Conservation (phyloP, 768 basidiomycete genomes). For the Tremella mesenterica region DNA sequence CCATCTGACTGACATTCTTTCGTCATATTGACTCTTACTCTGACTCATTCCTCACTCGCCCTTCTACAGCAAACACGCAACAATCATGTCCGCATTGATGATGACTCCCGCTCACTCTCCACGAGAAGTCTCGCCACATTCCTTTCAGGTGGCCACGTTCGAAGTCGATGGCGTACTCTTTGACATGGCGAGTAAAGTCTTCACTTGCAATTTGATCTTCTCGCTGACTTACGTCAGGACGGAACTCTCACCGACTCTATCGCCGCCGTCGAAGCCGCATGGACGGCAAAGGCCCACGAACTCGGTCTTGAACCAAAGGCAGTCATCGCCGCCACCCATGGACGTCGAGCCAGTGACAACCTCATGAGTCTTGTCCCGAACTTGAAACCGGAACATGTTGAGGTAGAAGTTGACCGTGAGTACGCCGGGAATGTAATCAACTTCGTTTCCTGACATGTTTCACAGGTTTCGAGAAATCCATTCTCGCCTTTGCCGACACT, state of each 20-base stretch:
- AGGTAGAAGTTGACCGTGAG: slow-evolving; percentile 29
- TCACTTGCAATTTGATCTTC: not conserved
- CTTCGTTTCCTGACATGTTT: not conserved
- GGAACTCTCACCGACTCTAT: slow-evolving; percentile 64
- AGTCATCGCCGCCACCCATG: slow-evolving; percentile 68
- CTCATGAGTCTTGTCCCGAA: slow-evolving; percentile 48
- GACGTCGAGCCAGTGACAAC: slow-evolving; percentile 69
- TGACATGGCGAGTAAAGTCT: slow-evolving; percentile 33
- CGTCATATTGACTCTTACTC: too few relatives aligned
- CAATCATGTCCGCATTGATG: too few relatives aligned
- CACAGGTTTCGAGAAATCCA: slow-evolving; percentile 25
- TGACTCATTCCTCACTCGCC: too few relatives aligned
- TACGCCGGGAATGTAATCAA: too few relatives aligned
- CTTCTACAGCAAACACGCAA: too few relatives aligned
- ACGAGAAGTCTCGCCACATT: not conserved
- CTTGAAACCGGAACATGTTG: slow-evolving; percentile 24
- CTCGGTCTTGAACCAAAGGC: slow-evolving; percentile 60
- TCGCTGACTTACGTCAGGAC: slow-evolving; percentile 16
- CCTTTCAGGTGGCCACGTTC: slow-evolving; percentile 12
- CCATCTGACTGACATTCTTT: too few relatives aligned
- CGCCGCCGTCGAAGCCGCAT: slow-evolving; percentile 64
- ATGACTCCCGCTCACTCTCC: not conserved
- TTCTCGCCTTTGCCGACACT: slow-evolving; percentile 29
- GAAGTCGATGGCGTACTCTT: slow-evolving; percentile 34
- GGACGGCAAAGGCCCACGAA: slow-evolving; percentile 63